These are phyloP conservation scores for Aspergillus biplanus DNA, from an alignment of 495 filamentous ascomycete species.

Conservation along the genomic window DNA sequence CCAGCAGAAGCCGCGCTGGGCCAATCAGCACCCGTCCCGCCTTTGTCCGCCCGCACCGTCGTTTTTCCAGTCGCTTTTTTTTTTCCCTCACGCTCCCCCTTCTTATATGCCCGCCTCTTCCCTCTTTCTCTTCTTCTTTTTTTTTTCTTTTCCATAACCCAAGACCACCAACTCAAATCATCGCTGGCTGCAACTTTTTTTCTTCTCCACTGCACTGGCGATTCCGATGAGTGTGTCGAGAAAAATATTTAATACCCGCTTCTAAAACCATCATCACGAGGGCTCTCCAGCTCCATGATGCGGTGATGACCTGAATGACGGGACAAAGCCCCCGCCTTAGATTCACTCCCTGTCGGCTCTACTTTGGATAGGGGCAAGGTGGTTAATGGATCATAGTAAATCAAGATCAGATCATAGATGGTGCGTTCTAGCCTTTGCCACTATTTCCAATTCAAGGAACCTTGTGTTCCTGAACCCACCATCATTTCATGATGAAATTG, in stretches of 20 bases:
- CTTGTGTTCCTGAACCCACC: slow-evolving; percentile 6
- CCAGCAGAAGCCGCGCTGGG: slow-evolving; percentile 8
- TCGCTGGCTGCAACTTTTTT: slow-evolving; percentile 65
- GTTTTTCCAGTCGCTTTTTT: slow-evolving; percentile 37
- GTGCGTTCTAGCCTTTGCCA: slow-evolving; percentile 16
- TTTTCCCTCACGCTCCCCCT: slow-evolving; percentile 16
- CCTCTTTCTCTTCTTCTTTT: slow-evolving; percentile 26
- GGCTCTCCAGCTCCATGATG: slow-evolving; percentile 91
- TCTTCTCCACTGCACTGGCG: slow-evolving; percentile 71
- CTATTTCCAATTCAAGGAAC: not conserved
- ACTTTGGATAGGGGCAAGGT: not conserved
- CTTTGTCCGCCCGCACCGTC: slow-evolving; percentile 34
- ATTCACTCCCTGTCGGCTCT: not conserved
- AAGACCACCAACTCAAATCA: slow-evolving; percentile 97
- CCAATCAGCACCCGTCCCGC: slow-evolving; percentile 39
- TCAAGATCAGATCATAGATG: not conserved
- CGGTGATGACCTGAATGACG: slow-evolving; percentile 96
- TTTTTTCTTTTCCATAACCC: slow-evolving; percentile 48
- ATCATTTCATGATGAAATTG: slow-evolving; percentile 58
- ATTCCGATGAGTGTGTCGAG: slow-evolving; percentile 91
- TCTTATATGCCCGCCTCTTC: slow-evolving; percentile 20
- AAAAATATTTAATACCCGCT: slow-evolving; percentile 65
- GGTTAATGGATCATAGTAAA: no score
- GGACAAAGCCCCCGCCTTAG: slow-evolving; percentile 55
- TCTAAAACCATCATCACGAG: slow-evolving; percentile 99